These are phyloP conservation scores for Kwoniella sp. DNA, from an alignment of 768 basidiomycete genomes.

Conservation along the genomic window DNA sequence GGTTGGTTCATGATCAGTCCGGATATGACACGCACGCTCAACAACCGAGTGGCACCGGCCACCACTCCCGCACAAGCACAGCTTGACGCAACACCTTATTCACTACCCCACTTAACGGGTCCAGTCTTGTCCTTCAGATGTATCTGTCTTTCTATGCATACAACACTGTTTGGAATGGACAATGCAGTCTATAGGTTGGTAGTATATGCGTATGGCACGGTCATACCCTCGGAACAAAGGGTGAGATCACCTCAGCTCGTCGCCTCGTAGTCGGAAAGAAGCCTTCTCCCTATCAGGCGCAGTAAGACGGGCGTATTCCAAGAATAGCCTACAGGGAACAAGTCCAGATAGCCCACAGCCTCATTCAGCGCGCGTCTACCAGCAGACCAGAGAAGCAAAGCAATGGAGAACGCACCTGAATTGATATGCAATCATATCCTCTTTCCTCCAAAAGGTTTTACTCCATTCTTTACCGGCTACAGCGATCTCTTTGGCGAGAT, in stretches of 20 bases:
- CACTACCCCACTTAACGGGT: not conserved
- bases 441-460: conserved; percentile 53
- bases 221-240: not conserved
- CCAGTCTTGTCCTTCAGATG: no score
- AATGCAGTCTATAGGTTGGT: no score
- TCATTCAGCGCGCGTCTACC: no score
- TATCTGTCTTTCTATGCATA: no score
- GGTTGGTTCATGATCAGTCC: not conserved
- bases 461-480: conserved; percentile 56
- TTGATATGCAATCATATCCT: conserved; percentile 56
- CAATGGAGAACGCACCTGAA: conserved; percentile 37
- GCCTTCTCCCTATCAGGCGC: conserved; percentile 33
- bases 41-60: not conserved
- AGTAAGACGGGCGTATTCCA: conserved; percentile 51
- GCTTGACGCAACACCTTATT: not conserved
- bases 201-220: no score
- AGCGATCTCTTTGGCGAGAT: conserved; percentile 56
- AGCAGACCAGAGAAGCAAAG: not conserved
- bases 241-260: conserved; percentile 9
- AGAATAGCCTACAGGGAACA: conserved; percentile 35
- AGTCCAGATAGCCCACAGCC: not conserved
- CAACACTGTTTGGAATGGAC: no score
- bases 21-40: conserved; percentile 1
- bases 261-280: conserved; percentile 13
- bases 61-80: no score